Evolutionary conservation across 2,329 filamentous ascomycete genomes (phyloP).

Genomic region (Talaromyces sp.): DNA sequence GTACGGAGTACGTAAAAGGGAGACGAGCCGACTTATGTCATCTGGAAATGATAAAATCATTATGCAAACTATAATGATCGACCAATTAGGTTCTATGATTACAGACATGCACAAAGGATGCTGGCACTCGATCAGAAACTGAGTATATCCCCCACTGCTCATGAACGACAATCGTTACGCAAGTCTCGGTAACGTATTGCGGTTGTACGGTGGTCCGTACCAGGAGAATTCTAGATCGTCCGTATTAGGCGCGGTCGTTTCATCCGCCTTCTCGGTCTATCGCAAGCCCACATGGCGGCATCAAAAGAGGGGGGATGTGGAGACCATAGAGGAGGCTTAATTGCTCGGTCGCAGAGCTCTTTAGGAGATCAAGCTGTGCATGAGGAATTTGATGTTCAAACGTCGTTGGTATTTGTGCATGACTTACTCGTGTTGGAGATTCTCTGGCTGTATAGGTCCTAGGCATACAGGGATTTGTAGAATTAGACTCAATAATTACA

Average conservation of each 20-base stretch:
- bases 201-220: background rate
- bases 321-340: conserved; percentile 3
- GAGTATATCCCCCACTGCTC: background rate
- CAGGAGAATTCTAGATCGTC: conserved; percentile 10
- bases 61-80: background rate
- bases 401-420: background rate
- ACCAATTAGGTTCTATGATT: background rate
- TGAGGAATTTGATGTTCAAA: too few relatives aligned
- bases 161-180: background rate
- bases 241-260: conserved; percentile 10
- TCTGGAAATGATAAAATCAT: background rate
- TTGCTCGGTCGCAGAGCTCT: background rate
- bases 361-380: too few relatives aligned
- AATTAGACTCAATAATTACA: background rate
- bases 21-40: background rate
- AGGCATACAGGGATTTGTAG: background rate
- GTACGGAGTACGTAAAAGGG: background rate
- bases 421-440: background rate
- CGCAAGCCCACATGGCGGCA: conserved; percentile 16
- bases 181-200: background rate
- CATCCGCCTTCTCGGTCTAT: conserved; percentile 8
- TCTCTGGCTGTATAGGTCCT: background rate
- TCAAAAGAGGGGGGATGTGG: conserved; percentile 9
- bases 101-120: background rate
- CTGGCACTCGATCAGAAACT: background rate